Evolutionary conservation across 345 rosid genomes (phyloP), one percentile per base, ranked within the genome.

Genomic region (Clarkia xantiana): DNA sequence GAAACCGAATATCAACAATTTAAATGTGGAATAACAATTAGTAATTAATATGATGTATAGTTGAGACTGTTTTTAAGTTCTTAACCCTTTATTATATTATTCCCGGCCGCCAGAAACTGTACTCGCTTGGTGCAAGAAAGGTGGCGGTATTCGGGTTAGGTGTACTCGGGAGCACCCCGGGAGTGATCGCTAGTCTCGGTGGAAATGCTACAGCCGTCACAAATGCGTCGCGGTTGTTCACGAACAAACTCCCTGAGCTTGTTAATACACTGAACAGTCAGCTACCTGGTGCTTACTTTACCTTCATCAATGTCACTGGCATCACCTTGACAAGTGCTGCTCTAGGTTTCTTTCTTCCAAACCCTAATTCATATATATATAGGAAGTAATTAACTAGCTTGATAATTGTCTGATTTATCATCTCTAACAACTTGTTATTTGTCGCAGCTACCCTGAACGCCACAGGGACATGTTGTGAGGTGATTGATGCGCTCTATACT

Each of bases 61-160:
- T n/a, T n/a, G n/a, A n/a, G n/a, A n/a, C n/a, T n/a, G n/a, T n/a
- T n/a, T n/a, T n/a, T n/a, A n/a, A n/a, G n/a, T n/a, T n/a, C n/a
- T n/a, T n/a, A n/a, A n/a, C n/a, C n/a, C n/a, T n/a, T n/a, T n/a
- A n/a, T n/a, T n/a, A n/a, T n/a, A n/a, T n/a, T n/a, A n/a, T n/a
- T n/a, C n/a, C n/a, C n/a, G n/a, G n/a, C n/a, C n/a, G n/a, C 9
- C 36, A 66, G 70, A 57, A 25, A 15, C 43, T 73, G 52, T 59
- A 73, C 19, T 25, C 16, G 1, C 36, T 42, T 18, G 74, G 74
- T n/a, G 78, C 78, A 23, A 57, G 71, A 52, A 73, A 73, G 36
- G 11, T 73, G 45, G 78, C 62, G 8, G 5, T 73, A 14, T 49
- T 58, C n/a, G 74, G 74, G 40, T 19, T 73, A 12, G 74, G 74